phyloP scores from a whole-genome alignment of 2,329 filamentous ascomycete genomes.

The Torrubiellomyces zombiae region DNA sequence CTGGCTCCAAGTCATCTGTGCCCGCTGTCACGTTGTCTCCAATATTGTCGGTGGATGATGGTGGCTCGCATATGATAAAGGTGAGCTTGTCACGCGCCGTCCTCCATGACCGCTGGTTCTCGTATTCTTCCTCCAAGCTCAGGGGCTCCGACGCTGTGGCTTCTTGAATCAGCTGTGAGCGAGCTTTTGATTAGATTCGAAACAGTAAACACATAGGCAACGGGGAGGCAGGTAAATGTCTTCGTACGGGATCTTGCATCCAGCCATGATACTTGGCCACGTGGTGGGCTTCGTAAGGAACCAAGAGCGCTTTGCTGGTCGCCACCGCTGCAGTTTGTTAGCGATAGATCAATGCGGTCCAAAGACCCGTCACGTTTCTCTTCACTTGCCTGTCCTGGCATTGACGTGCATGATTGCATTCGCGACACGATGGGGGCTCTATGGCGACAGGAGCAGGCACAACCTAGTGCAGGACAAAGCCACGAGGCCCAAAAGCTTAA shows the following conservation, averaged over 20 bases:
- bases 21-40: conserved; percentile 13
- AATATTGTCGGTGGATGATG: conserved; percentile 2
- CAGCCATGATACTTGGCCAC: conserved; percentile 72
- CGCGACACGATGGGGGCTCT: no score
- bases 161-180: conserved; percentile 55
- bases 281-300: conserved; percentile 71
- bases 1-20: conserved; percentile 33
- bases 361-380: no score
- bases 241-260: conserved; percentile 65
- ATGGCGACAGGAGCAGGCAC: no score
- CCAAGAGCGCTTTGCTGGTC: conserved; percentile 51
- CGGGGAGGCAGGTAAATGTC: neutral
- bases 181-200: no score
- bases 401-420: conserved; percentile 27
- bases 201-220: no score
- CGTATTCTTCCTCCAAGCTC: conserved; percentile 64
- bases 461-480: no score
- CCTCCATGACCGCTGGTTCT: conserved; percentile 83
- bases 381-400: conserved; percentile 24
- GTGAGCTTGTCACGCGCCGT: conserved; percentile 73
- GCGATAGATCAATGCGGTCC: no score
- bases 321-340: conserved; percentile 38
- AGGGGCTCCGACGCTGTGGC: conserved; percentile 81
- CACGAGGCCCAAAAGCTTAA: no score
- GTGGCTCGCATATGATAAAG: conserved; percentile 61